Conservation (phyloP, 2,329 filamentous ascomycete genomes). For the Scedosporium boydii region DNA sequence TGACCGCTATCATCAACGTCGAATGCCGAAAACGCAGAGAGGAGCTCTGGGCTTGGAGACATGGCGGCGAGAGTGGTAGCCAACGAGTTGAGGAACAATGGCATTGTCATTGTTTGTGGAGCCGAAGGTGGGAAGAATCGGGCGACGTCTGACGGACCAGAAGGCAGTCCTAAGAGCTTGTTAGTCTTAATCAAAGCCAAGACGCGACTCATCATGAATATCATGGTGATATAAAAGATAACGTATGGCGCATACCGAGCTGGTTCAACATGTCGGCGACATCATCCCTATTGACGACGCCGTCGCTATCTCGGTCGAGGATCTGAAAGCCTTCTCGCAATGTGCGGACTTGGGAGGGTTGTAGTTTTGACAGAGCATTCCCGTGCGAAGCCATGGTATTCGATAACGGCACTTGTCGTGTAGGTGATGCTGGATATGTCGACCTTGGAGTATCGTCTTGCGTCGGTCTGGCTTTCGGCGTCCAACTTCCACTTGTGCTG, state of each 20-base stretch:
- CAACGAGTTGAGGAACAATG: slow-evolving; percentile 75
- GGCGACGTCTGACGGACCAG: slow-evolving; percentile 59
- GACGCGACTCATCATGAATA: background rate
- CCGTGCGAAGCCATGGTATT: slow-evolving; percentile 21
- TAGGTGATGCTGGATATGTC: slow-evolving; percentile 21
- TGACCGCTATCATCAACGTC: slow-evolving; percentile 94
- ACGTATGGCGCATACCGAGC: slow-evolving; percentile 45
- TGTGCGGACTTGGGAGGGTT: slow-evolving; percentile 73
- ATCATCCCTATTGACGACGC: slow-evolving; percentile 70
- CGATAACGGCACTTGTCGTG: slow-evolving; percentile 29
- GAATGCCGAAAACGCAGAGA: slow-evolving; percentile 88
- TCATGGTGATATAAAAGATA: background rate
- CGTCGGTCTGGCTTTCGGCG: slow-evolving; percentile 1
- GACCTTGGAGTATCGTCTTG: slow-evolving; percentile 5
- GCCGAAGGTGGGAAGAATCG: slow-evolving; percentile 71
- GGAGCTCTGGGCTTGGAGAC: slow-evolving; percentile 68
- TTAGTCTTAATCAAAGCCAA: background rate
- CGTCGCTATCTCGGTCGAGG: slow-evolving; percentile 81
- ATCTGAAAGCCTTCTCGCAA: slow-evolving; percentile 92
- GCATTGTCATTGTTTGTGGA: slow-evolving; percentile 68
- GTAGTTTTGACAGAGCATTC: slow-evolving; percentile 60
- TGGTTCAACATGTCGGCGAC: slow-evolving; percentile 81
- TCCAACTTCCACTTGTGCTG: slow-evolving; percentile 7
- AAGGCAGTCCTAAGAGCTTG: slow-evolving; percentile 54
- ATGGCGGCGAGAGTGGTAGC: slow-evolving; percentile 65